Conservation (phyloP, 2,329 filamentous ascomycete genomes). For the Beauveria sp. region DNA sequence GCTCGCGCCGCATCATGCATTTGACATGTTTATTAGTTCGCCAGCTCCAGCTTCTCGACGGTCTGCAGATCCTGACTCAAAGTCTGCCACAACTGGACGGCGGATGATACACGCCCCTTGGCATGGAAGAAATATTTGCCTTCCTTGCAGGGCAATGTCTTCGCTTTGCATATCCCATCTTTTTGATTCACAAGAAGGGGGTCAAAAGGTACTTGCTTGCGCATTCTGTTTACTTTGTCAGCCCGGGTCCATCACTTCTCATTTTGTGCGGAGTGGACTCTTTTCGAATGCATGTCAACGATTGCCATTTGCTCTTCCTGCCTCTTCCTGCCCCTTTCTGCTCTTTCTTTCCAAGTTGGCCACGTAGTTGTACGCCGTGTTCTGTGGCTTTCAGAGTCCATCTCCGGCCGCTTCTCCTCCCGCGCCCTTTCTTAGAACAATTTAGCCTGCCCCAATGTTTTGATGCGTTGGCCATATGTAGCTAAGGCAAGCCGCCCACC, state of each 20-base stretch:
- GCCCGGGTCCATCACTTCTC: slow-evolving; percentile 1
- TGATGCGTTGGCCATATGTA: slow-evolving; percentile 12
- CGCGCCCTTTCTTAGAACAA: not conserved
- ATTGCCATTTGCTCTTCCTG: not conserved
- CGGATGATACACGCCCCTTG: slow-evolving; percentile 7
- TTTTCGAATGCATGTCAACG: not conserved
- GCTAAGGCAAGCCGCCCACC: slow-evolving; percentile 12
- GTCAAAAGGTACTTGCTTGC: not conserved
- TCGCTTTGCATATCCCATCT: not conserved
- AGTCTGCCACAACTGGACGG: slow-evolving; percentile 7
- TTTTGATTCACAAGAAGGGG: not conserved
- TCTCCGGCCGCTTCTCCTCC: not conserved
- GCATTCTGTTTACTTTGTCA: not conserved
- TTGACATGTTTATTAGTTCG: slow-evolving; percentile 5
- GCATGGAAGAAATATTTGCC: not conserved
- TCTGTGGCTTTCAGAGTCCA: not conserved
- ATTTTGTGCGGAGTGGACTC: not conserved
- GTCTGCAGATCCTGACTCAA: slow-evolving; percentile 11
- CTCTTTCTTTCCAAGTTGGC: not conserved
- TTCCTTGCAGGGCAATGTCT: not conserved
- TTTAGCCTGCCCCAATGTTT: slow-evolving; percentile 10
- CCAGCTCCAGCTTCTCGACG: not conserved
- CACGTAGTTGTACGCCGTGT: not conserved
- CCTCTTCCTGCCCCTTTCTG: not conserved
- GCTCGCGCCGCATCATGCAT: not conserved